These are phyloP conservation scores for Nannochloropsis granulata DNA, from an alignment of 108 stramenopile genomes.

Conservation along the genomic window DNA sequence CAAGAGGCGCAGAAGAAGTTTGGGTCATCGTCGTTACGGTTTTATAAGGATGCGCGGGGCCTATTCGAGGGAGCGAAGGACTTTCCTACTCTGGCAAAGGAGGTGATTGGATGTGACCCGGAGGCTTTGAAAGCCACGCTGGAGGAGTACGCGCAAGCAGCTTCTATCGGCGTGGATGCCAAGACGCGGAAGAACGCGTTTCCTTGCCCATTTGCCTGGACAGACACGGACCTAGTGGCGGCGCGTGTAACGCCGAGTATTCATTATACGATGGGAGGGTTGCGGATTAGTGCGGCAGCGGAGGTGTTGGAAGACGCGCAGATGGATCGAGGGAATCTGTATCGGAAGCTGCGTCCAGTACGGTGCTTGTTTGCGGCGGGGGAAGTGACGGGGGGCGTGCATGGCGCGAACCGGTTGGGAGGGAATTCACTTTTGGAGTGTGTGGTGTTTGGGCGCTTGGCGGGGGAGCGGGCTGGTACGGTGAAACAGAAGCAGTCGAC, in stretches of 20 bases:
- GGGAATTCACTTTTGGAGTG: conserved; percentile 77
- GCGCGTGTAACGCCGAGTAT: conserved; percentile 48
- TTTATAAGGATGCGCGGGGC: conserved; percentile 44
- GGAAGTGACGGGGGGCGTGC: conserved; percentile 42
- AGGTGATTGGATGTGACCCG: conserved; percentile 26
- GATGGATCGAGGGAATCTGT: conserved; percentile 55
- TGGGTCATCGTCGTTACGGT: conserved; percentile 51
- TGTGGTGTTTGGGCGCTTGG: conserved; percentile 64
- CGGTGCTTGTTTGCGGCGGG: conserved; percentile 39
- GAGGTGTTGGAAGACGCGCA: conserved; percentile 42
- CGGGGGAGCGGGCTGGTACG: conserved; percentile 43
- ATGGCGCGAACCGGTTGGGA: conserved; percentile 48
- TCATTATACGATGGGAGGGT: conserved; percentile 83
- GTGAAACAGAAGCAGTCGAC: neutral
- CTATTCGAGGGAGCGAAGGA: conserved; percentile 54
- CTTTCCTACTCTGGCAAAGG: conserved; percentile 49
- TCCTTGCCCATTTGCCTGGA: neutral
- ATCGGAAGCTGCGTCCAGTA: conserved; percentile 6
- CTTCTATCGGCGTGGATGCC: conserved; percentile 47
- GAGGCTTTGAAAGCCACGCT: conserved; percentile 40
- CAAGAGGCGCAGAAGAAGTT: conserved; percentile 70
- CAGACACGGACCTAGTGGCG: neutral
- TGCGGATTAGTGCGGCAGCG: conserved; percentile 51
- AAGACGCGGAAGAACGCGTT: conserved; percentile 31
- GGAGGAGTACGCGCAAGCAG: conserved; percentile 45